phyloP scores from a whole-genome alignment of 257 asterid genomes.

The Nemophila menziesii region DNA sequence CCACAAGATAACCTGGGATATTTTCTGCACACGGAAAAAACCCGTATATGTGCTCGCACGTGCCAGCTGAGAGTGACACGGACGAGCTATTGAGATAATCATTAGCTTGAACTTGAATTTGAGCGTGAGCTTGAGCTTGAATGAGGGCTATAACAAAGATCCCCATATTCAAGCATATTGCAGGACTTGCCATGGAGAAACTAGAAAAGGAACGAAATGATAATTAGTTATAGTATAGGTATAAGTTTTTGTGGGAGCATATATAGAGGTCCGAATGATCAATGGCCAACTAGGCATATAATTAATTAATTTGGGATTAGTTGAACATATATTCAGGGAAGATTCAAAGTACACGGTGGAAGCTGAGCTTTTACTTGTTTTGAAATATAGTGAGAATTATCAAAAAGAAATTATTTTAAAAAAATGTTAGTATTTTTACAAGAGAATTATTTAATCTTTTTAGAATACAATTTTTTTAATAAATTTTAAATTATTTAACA shows the following conservation, averaged over 20 bases:
- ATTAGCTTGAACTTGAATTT: not conserved
- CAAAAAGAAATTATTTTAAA: no score
- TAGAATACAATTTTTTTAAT: no score
- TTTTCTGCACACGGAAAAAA: slow-evolving; percentile 56
- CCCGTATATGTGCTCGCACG: slow-evolving; percentile 44
- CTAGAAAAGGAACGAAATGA: not conserved
- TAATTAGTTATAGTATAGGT: no score
- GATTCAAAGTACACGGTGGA: no score
- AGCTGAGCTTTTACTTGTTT: no score
- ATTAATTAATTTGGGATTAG: no score
- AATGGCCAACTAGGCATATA: not conserved
- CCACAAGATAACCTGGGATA: slow-evolving; percentile 28
- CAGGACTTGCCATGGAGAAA: slow-evolving; percentile 1
- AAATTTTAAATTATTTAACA: no score
- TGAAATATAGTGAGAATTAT: no score
- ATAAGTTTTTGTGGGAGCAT: not conserved
- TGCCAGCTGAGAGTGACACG: not conserved
- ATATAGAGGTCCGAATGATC: not conserved
- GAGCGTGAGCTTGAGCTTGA: slow-evolving; percentile 1
- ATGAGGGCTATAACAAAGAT: not conserved
- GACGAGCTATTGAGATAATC: slow-evolving; percentile 1
- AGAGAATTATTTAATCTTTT: no score
- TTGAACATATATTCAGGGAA: no score
- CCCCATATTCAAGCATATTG: not conserved
- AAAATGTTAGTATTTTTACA: no score